phyloP scores from a whole-genome alignment of 768 basidiomycete species.

The Phaeotremella fagi region DNA sequence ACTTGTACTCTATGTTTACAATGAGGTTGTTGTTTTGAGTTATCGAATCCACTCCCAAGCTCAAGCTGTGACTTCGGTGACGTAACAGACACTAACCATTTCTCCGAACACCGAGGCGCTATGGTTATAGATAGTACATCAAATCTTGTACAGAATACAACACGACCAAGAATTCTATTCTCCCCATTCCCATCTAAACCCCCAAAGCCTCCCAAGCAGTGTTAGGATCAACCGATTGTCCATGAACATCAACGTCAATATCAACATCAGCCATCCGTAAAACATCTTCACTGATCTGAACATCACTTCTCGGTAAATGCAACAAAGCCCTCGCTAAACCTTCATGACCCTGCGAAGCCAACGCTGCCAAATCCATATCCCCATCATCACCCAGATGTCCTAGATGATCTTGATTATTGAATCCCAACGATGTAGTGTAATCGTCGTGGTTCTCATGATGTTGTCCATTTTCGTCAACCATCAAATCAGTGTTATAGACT shows the following conservation, averaged over 20 bases:
- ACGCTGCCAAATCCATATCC: not conserved
- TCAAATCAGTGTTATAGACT: not conserved
- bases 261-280: not conserved
- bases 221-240: not conserved
- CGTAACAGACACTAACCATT: too few relatives aligned
- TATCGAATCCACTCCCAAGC: too few relatives aligned
- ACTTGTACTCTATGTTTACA: not conserved
- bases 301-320: constrained; percentile 7
- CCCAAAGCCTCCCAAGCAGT: not conserved
- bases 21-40: not conserved
- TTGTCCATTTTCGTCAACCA: not conserved
- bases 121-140: too few relatives aligned
- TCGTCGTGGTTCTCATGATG: not conserved
- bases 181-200: not conserved
- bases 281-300: not conserved
- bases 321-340: constrained; percentile 16
- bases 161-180: too few relatives aligned
- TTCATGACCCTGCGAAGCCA: constrained; percentile 8
- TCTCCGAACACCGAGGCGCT: too few relatives aligned
- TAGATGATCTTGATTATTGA: not conserved
- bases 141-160: too few relatives aligned
- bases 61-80: too few relatives aligned
- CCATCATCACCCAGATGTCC: not conserved
- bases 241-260: not conserved
- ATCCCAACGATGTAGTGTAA: not conserved